phyloP scores from a whole-genome alignment of 192 early-diverging fungal genomes.

The Rhizophagus sp. region DNA sequence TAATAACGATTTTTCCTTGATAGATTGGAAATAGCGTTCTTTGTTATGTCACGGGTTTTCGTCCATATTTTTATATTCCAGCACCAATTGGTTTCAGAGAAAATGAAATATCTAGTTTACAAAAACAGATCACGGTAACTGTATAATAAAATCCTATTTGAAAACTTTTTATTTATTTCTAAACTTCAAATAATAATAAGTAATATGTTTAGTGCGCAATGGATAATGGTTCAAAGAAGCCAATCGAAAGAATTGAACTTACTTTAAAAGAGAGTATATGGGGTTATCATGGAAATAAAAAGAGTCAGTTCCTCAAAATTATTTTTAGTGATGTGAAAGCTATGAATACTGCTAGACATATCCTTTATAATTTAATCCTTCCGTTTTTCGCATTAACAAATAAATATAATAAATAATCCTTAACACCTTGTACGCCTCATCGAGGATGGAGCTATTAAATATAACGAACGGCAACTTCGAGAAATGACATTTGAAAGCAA shows the following conservation, averaged over 20 bases:
- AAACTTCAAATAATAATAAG: background rate
- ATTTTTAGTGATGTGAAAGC: slow-evolving; percentile 60
- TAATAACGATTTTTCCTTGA: slow-evolving; percentile 3
- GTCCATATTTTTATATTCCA: slow-evolving; percentile 93
- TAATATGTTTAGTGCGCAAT: background rate
- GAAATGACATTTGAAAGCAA: slow-evolving; percentile 85
- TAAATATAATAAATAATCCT: background rate
- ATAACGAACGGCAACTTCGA: slow-evolving; percentile 19
- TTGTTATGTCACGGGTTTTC: slow-evolving; percentile 88
- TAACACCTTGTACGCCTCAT: slow-evolving; percentile 31
- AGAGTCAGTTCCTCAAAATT: slow-evolving; percentile 80
- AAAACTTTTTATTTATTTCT: background rate
- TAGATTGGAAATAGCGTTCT: slow-evolving; percentile 85
- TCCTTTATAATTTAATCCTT: slow-evolving; percentile 20
- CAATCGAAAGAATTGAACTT: slow-evolving; percentile 65
- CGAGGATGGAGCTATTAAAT: slow-evolving; percentile 27
- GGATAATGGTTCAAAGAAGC: slow-evolving; percentile 16
- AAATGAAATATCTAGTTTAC: slow-evolving; percentile 56
- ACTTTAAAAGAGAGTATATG: slow-evolving; percentile 80
- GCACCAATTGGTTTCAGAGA: slow-evolving; percentile 79
- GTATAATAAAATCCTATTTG: slow-evolving; percentile 1
- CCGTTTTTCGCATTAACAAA: background rate
- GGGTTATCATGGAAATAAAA: slow-evolving; percentile 83
- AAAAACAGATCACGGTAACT: slow-evolving; percentile 55
- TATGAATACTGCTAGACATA: slow-evolving; percentile 36